A percentile compares a stretch with the other conserved stretches of the same genome.
phyloP scores from a whole-genome alignment of 208 protist genomes.

The Leishmania lainsoni region DNA sequence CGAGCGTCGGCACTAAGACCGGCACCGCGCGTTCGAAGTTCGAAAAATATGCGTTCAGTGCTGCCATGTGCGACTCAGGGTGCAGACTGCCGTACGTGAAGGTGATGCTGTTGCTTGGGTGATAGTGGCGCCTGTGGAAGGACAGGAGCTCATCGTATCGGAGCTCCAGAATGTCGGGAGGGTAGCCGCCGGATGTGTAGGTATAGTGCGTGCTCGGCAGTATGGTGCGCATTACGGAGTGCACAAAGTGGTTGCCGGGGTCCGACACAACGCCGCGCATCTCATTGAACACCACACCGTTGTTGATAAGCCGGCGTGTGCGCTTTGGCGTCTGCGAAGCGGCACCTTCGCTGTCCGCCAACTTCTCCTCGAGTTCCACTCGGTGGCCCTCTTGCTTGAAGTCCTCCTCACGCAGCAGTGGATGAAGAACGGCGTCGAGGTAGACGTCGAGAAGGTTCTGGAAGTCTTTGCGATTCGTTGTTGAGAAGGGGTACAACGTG shows the following conservation, averaged over 20 bases:
- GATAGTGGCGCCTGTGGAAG: conserved; percentile 91
- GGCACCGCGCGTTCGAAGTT: conserved; percentile 42
- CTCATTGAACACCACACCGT: conserved; percentile 95
- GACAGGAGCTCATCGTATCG: conserved; percentile 87
- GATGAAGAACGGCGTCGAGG: conserved; percentile 92
- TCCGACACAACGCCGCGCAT: conserved; percentile 94
- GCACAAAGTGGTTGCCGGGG: conserved; percentile 77
- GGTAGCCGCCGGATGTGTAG: conserved; percentile 90
- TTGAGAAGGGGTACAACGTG: conserved; percentile 94
- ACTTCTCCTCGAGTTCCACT: conserved; percentile 69
- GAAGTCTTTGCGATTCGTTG: conserved; percentile 92
- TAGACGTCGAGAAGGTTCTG: conserved; percentile 94
- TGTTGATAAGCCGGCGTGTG: conserved; percentile 62
- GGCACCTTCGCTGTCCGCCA: conserved; percentile 2
- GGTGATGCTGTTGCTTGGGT: conserved; percentile 92
- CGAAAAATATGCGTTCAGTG: conserved; percentile 74
- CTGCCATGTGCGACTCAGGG: conserved; percentile 69
- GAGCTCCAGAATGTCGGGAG: conserved; percentile 83
- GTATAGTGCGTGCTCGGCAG: conserved; percentile 91
- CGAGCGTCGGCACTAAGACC: conserved; percentile 61
- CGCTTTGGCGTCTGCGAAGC: background rate
- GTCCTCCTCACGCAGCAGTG: conserved; percentile 88
- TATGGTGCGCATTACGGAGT: conserved; percentile 69
- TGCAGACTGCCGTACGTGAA: conserved; percentile 88
- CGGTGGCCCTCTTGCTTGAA: conserved; percentile 94